phyloP scores from a whole-genome alignment of 73 alveolate species.

The Paramecium octaurelia region DNA sequence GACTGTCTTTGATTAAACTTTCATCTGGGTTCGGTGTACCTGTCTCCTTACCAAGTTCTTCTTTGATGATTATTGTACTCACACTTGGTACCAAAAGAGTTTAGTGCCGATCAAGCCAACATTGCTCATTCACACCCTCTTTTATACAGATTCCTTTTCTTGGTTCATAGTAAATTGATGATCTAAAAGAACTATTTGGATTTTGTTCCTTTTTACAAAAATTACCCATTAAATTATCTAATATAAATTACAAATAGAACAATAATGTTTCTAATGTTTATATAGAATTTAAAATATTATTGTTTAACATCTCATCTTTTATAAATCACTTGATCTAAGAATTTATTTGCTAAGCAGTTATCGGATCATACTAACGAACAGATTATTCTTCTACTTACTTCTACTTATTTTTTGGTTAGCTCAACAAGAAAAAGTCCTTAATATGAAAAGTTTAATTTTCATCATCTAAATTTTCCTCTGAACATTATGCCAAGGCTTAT shows the following conservation, averaged over 20 bases:
- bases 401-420: not conserved
- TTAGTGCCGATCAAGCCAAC: not conserved
- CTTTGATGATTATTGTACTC: not conserved
- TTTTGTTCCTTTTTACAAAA: not conserved
- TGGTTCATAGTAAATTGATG: not conserved
- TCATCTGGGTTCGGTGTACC: not conserved
- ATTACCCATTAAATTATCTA: not conserved
- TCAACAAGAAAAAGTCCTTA: not conserved
- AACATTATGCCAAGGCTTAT: not conserved
- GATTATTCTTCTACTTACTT: not conserved
- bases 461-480: not conserved
- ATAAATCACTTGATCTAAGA: not conserved
- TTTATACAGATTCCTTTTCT: not conserved
- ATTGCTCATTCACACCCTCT: not conserved
- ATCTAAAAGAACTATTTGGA: not conserved
- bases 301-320: not conserved
- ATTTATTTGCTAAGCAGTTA: not conserved
- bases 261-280: no score
- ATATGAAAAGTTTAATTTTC: not conserved
- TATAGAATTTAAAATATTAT: no score
- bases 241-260: not conserved
- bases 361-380: not conserved
- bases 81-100: not conserved
- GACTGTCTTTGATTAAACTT: not conserved
- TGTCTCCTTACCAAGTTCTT: not conserved